These are phyloP conservation scores for Cladosporium sphaerospermum DNA, from an alignment of 2,329 filamentous ascomycete genomes.

Conservation along the genomic window DNA sequence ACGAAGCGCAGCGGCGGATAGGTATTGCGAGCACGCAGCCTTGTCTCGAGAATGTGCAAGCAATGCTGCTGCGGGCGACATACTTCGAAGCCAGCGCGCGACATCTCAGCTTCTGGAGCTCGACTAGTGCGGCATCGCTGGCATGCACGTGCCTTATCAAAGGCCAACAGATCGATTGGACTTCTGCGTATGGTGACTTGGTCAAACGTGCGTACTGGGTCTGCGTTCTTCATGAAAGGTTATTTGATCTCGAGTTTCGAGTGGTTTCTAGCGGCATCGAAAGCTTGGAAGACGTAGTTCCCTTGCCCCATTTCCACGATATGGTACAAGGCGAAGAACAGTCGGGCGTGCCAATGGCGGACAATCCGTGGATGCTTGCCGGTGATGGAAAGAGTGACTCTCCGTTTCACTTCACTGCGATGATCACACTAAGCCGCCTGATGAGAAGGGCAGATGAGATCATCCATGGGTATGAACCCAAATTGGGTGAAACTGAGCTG, in stretches of 20 bases:
- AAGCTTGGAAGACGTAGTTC: conserved; percentile 46
- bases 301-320: conserved; percentile 37
- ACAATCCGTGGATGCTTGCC: conserved; percentile 34
- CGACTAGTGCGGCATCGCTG: conserved; percentile 50
- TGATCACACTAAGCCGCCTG: conserved; percentile 48
- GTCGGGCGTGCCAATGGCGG: conserved; percentile 29
- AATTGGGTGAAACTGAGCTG: conserved; percentile 48
- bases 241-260: conserved; percentile 53
- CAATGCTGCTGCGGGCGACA: conserved; percentile 48
- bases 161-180: conserved; percentile 42
- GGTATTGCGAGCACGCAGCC: conserved; percentile 52
- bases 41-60: conserved; percentile 54
- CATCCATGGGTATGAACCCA: conserved; percentile 47
- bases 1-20: conserved; percentile 54
- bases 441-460: conserved; percentile 39
- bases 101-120: conserved; percentile 54
- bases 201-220: conserved; percentile 52
- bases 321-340: conserved; percentile 24
- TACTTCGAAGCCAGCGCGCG: conserved; percentile 21
- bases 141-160: conserved; percentile 52
- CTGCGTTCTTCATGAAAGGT: conserved; percentile 45
- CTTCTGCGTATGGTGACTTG: conserved; percentile 43
- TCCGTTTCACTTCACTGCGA: conserved; percentile 49
- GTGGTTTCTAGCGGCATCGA: conserved; percentile 51
- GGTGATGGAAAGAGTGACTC: conserved; percentile 17